These are phyloP conservation scores for Bryoerythrophyllum caledonicum DNA, from an alignment of 225 moss, liverwort and hornwort species.

Conservation along the genomic window DNA sequence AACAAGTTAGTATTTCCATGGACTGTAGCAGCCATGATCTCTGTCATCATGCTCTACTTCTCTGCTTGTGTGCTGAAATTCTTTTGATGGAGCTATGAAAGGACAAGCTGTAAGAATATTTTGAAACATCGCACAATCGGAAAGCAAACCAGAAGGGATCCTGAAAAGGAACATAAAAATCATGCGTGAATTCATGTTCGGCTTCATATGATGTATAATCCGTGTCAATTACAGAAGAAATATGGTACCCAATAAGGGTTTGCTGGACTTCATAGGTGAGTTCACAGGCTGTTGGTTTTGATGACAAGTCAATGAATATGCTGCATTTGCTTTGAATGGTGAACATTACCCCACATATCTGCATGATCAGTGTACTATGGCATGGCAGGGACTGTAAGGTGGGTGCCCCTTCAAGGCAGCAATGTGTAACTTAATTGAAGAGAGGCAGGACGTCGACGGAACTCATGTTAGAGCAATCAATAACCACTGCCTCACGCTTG, in stretches of 20 bases:
- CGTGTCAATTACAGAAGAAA: not conserved
- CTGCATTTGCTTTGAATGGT: not conserved
- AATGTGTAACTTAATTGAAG: not conserved
- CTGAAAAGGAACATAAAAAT: not conserved
- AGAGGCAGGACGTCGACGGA: not conserved
- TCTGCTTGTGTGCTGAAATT: constrained; percentile 18
- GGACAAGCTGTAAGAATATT: not conserved
- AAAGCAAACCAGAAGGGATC: not conserved
- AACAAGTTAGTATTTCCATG: not conserved
- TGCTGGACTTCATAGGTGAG: not conserved
- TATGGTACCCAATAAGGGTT: not conserved
- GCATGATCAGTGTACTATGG: not conserved
- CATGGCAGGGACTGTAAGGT: not conserved
- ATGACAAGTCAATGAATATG: not conserved
- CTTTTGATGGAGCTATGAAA: not conserved
- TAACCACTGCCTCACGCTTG: not conserved
- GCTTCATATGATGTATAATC: not conserved
- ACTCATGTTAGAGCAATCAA: not conserved
- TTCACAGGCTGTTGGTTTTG: not conserved
- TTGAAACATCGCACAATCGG: not conserved
- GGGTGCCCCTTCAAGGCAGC: not conserved
- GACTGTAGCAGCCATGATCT: not conserved
- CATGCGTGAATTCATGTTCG: not conserved
- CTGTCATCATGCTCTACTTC: constrained; percentile 13
- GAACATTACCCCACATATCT: not conserved